phyloP scores from a whole-genome alignment of 768 basidiomycete genomes.

The Coprinellus micaceus region DNA sequence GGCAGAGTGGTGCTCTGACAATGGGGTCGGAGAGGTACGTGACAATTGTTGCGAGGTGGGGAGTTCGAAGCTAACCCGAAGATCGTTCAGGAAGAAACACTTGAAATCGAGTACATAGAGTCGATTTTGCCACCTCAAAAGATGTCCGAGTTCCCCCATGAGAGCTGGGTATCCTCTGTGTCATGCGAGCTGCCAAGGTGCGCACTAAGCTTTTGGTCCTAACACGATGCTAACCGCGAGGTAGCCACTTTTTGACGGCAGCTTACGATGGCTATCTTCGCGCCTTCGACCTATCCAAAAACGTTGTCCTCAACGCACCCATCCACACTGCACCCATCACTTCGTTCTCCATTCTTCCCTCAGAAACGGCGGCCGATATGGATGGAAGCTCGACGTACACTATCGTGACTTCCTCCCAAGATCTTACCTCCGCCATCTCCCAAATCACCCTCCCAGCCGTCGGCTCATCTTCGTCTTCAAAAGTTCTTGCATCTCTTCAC shows the following conservation, averaged over 20 bases:
- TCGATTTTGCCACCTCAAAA: constrained; percentile 84
- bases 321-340: constrained; percentile 68
- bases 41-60: background rate
- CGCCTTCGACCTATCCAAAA: constrained; percentile 68
- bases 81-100: constrained; percentile 73
- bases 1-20: constrained; percentile 69
- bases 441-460: constrained; percentile 29
- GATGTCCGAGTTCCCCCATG: constrained; percentile 74
- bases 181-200: constrained; percentile 59
- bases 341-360: constrained; percentile 54
- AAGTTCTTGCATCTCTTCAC: constrained; percentile 65
- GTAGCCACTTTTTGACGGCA: constrained; percentile 67
- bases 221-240: constrained; percentile 3
- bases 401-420: constrained; percentile 74
- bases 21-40: constrained; percentile 67
- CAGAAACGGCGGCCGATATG: constrained; percentile 16
- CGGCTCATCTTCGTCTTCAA: constrained; percentile 12
- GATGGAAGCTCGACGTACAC: constrained; percentile 28
- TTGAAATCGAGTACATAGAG: constrained; percentile 91
- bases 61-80: background rate
- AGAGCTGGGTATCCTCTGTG: constrained; percentile 92
- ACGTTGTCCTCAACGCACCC: constrained; percentile 42
- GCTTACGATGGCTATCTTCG: constrained; percentile 81
- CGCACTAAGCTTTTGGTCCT: constrained; percentile 2
- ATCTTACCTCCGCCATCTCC: constrained; percentile 65